Evolutionary conservation across 23 red algal species (phyloP), one percentile per base, ranked within the genome.

Genomic region (Gracilaria vermiculophylla): DNA sequence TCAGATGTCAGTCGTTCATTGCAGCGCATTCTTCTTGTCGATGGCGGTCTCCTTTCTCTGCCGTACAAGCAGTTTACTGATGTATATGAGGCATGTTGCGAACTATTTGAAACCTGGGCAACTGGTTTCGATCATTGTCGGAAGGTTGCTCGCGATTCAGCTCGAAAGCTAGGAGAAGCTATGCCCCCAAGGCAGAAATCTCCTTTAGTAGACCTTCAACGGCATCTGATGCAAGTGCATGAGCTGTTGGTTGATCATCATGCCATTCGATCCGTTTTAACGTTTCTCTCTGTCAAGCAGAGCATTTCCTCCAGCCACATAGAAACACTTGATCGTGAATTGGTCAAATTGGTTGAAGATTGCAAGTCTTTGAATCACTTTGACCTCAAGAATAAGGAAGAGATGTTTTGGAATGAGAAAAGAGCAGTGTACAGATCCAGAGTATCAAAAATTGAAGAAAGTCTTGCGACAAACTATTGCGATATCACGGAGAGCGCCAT

Each of bases 71-170:
- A 69, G 45, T 91, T 80, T 71, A 31, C 71, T 16, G n/a, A 21
- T 53, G 17, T 81, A 0, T 70, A 81, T 53, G 34, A 80, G n/a
- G 55, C 44, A 29, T 91, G 87, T 58, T 80, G 76, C 62, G 74
- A 81, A 49, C 29, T 91, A 21, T 91, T 91, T 44, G 87, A 80
- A 45, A 53, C 56, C 27, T 91, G 87, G 87, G 57, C 54, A 10
- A 27, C 33, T 10, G 87, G 87, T n/a, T 91, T 80, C 40, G 87
- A 91, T 29, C 57, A 70, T 31, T 91, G 87, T 55, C 87, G 87
- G 32, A 80, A 71, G 58, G 76, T 81, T 55, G 87, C 76, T 2
- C 29, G 74, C 17, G 76, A 91, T 13, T 25, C 75, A 39, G 87
- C 87, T 23, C 75, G 58, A 5, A 81, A 70, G 37, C 54, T 54